phyloP scores from a whole-genome alignment of 2,329 filamentous ascomycete genomes.

The Xylaria sp. region DNA sequence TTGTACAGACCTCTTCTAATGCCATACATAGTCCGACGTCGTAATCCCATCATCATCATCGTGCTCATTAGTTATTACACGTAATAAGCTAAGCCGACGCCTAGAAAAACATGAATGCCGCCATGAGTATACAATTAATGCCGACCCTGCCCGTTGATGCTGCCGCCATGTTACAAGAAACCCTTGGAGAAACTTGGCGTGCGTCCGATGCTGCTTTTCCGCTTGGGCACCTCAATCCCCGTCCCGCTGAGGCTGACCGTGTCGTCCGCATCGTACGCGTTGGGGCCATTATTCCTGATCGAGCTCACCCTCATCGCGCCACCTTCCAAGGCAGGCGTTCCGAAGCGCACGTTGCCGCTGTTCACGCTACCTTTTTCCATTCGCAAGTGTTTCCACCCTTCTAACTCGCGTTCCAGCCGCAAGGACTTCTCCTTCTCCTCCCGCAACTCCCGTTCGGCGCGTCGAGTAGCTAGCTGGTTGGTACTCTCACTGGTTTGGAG shows the following conservation, averaged over 20 bases:
- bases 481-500: constrained; percentile 81
- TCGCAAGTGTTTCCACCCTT: constrained; percentile 73
- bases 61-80: constrained; percentile 6
- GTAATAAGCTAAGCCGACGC: neutral
- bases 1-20: neutral
- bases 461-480: constrained; percentile 73
- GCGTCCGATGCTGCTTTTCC: constrained; percentile 61
- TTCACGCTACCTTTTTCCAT: constrained; percentile 50
- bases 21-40: neutral
- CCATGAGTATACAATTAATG: constrained; percentile 12
- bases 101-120: constrained; percentile 4
- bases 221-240: constrained; percentile 53
- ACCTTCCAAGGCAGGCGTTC: constrained; percentile 26
- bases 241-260: constrained; percentile 26
- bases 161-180: constrained; percentile 51
- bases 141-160: neutral
- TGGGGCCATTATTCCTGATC: constrained; percentile 54
- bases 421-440: constrained; percentile 81
- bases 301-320: constrained; percentile 30
- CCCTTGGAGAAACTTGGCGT: constrained; percentile 69
- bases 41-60: constrained; percentile 5
- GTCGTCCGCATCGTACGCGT: constrained; percentile 37
- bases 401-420: constrained; percentile 80
- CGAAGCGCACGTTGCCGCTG: constrained; percentile 25
- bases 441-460: constrained; percentile 82